Base-by-base conservation (phyloP, 352 stramenopile genomes). In the Phytophthora crassamura region DNA sequence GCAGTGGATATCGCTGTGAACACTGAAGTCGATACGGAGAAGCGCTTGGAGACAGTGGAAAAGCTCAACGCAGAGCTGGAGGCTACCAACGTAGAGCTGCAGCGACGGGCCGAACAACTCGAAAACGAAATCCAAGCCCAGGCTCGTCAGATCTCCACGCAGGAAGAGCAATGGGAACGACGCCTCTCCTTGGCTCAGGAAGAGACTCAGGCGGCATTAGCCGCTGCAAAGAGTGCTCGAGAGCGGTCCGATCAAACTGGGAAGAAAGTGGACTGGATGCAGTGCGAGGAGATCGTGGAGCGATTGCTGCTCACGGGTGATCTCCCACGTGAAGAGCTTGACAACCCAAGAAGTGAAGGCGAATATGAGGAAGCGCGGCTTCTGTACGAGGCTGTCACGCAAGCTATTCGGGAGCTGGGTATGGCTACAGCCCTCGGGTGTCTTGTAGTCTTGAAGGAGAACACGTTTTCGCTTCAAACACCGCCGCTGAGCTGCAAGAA, bases 1-100 rank as follows among this genome's bases (percentile, higher is more conserved):
- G 36, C 68, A 4, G 81, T 93, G 8, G 83, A 93, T 20, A 67
- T 91, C 5, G 80, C 67, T 14, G 72, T 91, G 4, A 93, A 93
- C 58, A 68, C 69, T 12, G 83, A 92, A 50, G 71, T 93, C 10
- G 85, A 93, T 50, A 64, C 69, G 6, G 75, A 91, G 39, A 89
- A 89, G 60, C 72, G 82, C 11, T 63, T 91, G 8, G 66, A 76
- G 16, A 33, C 63, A 15, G 71, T 93, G 0, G 73, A 91, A 34
- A 84, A 89, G 11, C 56, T 74, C 18, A 91, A 92, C 20, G 42
- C 55, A 2, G 61, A 76, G 43, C 69, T 93, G 0, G 72, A 90
- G 25, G 38, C 62, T 0, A 57, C 66, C 2, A 87, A 89, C 35
- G 48, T 68, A 10, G 70, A 87, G 16, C 64, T 91, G 1, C 70